phyloP scores from a whole-genome alignment of 176 grass and related monocot species.

The Poa annua region DNA sequence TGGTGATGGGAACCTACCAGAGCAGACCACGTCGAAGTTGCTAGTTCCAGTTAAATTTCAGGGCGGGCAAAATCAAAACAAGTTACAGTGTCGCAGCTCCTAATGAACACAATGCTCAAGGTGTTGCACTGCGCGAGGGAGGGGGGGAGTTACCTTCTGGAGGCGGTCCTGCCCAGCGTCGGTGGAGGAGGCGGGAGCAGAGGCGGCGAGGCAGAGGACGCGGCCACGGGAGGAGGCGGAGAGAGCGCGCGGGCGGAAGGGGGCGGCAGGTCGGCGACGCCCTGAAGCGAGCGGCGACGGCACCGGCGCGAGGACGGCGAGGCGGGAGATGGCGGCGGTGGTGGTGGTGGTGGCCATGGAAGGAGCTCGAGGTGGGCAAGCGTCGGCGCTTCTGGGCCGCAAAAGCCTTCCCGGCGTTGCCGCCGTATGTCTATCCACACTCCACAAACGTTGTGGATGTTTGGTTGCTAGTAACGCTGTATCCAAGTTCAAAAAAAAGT shows the following conservation, averaged over 20 bases:
- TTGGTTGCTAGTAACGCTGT: too few species aligned
- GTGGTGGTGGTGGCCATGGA: conserved; percentile 42
- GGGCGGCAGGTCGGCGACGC: background rate
- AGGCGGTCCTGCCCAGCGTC: conserved; percentile 75
- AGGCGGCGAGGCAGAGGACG: conserved; percentile 48
- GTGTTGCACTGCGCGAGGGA: background rate
- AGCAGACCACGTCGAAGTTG: background rate
- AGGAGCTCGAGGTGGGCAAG: conserved; percentile 28
- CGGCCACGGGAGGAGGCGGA: conserved; percentile 32
- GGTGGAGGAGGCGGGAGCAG: conserved; percentile 38
- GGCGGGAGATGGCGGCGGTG: conserved; percentile 44
- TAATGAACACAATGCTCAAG: background rate
- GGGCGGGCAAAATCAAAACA: background rate
- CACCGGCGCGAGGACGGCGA: conserved; percentile 48
- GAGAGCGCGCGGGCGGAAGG: conserved; percentile 16
- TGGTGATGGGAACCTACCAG: conserved; percentile 84
- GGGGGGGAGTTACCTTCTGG: conserved; percentile 53
- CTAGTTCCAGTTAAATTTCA: conserved; percentile 24
- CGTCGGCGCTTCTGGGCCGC: conserved; percentile 36
- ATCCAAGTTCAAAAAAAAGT: too few species aligned
- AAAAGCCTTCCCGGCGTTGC: conserved; percentile 28
- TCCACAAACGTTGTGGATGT: background rate
- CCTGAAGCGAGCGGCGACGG: background rate
- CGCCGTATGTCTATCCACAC: conserved; percentile 48
- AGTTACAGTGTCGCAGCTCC: background rate